Conservation (phyloP, 768 basidiomycete genomes). For the Auricularia sp. region DNA sequence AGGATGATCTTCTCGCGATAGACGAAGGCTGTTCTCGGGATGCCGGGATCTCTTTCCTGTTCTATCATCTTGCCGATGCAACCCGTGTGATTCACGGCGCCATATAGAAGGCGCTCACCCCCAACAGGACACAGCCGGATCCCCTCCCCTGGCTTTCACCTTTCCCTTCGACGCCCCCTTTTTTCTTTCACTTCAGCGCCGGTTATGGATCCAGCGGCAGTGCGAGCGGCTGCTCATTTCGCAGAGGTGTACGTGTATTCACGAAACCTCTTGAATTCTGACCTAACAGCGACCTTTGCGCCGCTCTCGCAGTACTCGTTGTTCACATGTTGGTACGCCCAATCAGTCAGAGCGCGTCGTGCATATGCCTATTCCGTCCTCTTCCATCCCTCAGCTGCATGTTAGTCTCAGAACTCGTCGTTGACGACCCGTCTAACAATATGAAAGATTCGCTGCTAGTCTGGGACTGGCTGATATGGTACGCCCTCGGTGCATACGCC, state of each 20-base stretch:
- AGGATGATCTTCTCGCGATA: no score
- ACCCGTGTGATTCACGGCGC: no score
- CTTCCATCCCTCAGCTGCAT: not conserved
- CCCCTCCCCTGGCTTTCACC: not conserved
- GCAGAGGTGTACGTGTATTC: not conserved
- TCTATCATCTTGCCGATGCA: no score
- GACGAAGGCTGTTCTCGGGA: no score
- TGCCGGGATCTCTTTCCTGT: no score
- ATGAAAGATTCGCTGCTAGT: not conserved
- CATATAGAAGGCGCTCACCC: no score
- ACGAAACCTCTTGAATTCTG: not conserved
- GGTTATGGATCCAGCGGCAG: not conserved
- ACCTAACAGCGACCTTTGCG: not conserved
- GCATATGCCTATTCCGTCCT: not conserved
- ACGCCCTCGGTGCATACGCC: not conserved
- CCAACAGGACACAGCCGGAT: no score
- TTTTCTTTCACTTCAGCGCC: not conserved
- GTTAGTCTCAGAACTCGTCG: not conserved
- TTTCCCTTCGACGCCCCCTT: not conserved
- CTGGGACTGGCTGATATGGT: constrained; percentile 1
- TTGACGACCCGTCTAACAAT: not conserved
- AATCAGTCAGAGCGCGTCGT: not conserved
- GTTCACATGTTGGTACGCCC: not conserved
- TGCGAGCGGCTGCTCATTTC: not conserved
- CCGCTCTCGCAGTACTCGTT: not conserved